Evolutionary conservation across 495 filamentous ascomycete species (phyloP).

Genomic region (Thozetella sp.): DNA sequence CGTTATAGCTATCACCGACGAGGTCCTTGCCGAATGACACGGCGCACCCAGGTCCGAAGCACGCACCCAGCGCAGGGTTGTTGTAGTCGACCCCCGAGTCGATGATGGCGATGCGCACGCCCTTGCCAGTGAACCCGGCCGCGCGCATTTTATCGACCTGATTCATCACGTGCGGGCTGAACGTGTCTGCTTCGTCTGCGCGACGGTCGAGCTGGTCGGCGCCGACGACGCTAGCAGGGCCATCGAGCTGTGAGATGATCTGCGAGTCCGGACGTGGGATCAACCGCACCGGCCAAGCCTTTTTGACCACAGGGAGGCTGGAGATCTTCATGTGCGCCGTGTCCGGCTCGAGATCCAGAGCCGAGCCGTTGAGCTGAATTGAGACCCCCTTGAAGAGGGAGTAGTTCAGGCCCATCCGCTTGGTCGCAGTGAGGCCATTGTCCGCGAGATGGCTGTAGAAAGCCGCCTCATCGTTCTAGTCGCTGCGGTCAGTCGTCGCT

Average conservation of each 20-base stretch:
- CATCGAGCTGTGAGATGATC: background rate
- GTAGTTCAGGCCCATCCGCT: background rate
- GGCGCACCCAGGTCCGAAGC: conserved; percentile 47
- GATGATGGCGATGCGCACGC: conserved; percentile 36
- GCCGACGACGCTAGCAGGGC: background rate
- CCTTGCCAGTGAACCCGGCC: conserved; percentile 33
- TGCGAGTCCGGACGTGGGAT: background rate
- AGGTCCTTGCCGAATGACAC: conserved; percentile 46
- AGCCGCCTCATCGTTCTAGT: background rate
- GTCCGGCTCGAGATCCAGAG: background rate
- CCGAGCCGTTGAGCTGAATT: background rate
- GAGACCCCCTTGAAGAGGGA: background rate
- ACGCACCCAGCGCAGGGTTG: conserved; percentile 54
- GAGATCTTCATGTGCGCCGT: background rate
- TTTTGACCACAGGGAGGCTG: background rate
- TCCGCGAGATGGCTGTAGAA: background rate
- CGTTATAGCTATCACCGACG: conserved; percentile 41
- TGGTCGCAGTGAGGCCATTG: background rate
- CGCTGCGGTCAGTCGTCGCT: background rate
- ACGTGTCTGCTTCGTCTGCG: conserved; percentile 18
- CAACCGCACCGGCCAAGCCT: background rate
- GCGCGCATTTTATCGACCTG: conserved; percentile 38
- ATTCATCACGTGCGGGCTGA: conserved; percentile 35
- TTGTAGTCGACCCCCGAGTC: conserved; percentile 50
- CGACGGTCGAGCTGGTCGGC: background rate